Evolutionary conservation across 2,329 filamentous ascomycete species (phyloP), one percentile per base, ranked within the genome.

Genomic region (Pezizomycotina sp.): DNA sequence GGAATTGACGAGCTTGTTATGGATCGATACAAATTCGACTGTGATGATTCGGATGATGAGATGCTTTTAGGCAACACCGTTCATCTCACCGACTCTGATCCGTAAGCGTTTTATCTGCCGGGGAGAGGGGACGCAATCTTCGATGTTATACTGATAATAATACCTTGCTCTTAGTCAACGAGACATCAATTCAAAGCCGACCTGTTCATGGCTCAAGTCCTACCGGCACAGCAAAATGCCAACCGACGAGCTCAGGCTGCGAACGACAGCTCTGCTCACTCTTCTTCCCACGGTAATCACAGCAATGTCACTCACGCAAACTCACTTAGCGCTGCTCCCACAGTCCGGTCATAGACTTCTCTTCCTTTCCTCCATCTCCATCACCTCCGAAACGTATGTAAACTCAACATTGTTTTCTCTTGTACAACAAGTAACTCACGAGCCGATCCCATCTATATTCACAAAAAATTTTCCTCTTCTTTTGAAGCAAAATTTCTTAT

Each of bases 41-140:
- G 39, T 15, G 40, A 43, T 9, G 40, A 43, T 16, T 43, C 40
- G 26, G 40, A 43, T 20, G 40, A 38, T 18, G 40, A 43, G 12
- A 19, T 26, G 27, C 35, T 38, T 21, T 32, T 24, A 8, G 23
- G 30, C 18, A 24, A 32, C 18, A 30, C 27, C 14, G 29, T 32
- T 6, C 35, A 34, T 27, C 33, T 30, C 5, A 38, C 33, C 18
- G 39, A 39, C 28, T 36, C 35, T 20, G 40, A 43, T 24, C 38
- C 33, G 40, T 43, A 38, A 10, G 33, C 36, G 24, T 23, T 8
- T n/a, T 21, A 9, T 13, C 26, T n/a, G 16, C 35, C 12, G 18
- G 6, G 15, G 6, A 8, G 24, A 6, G 19, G 31, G n/a, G 7
- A 19, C 16, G 31, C 28, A 2, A 15, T 34, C n/a, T 10, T n/a